phyloP scores from a whole-genome alignment of 1,139 yeast species.

The Scheffersomyces insectosa region DNA sequence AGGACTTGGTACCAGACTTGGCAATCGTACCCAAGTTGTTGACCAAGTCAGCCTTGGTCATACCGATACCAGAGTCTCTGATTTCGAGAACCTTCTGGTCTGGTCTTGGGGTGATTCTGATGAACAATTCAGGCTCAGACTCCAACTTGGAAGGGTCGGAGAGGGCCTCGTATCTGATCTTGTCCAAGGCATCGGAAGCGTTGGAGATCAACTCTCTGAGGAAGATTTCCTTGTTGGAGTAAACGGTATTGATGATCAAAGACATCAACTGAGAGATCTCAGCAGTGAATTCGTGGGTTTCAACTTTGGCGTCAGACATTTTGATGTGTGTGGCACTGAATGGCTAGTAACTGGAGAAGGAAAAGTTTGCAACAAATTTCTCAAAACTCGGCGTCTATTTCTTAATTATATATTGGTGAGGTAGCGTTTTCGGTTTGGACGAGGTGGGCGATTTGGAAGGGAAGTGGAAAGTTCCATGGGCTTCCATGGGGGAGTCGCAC shows the following conservation, averaged over 20 bases:
- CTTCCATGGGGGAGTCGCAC: conserved; percentile 24
- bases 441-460: conserved; percentile 7
- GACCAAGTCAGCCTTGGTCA: conserved; percentile 98
- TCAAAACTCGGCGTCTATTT: conserved; percentile 6
- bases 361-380: too few species aligned
- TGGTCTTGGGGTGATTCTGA: conserved; percentile 95
- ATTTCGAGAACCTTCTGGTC: conserved; percentile 93
- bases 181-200: conserved; percentile 95
- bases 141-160: conserved; percentile 91
- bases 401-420: too few species aligned
- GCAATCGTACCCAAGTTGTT: conserved; percentile 99
- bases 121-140: conserved; percentile 93
- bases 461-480: conserved; percentile 32
- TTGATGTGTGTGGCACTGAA: conserved; percentile 3
- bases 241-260: conserved; percentile 99
- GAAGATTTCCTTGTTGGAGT: conserved; percentile 99
- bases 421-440: not conserved
- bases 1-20: conserved; percentile 98
- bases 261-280: conserved; percentile 99
- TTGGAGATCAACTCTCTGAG: conserved; percentile 98
- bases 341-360: too few species aligned
- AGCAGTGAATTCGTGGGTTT: conserved; percentile 98
- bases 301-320: conserved; percentile 65
- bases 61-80: conserved; percentile 99
- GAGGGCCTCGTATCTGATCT: conserved; percentile 95